A percentile compares a stretch with the other conserved stretches of the same genome.
These are phyloP conservation scores for Vigna nakashimae DNA, from an alignment of 306 rosid species.

Conservation along the genomic window DNA sequence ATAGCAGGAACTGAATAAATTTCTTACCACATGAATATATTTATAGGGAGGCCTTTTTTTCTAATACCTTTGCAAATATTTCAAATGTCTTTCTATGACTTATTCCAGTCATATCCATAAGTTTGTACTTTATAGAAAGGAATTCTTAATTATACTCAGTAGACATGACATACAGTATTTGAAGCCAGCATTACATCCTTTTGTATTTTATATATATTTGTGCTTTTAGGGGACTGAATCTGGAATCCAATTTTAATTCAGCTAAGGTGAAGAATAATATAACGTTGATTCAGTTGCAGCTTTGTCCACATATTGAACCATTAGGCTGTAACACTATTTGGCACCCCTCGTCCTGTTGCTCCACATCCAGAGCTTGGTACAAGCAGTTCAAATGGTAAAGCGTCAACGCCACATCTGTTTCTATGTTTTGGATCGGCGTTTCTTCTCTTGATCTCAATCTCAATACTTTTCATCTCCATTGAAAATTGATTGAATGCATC, in stretches of 20 bases:
- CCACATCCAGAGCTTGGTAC: conserved; percentile 54
- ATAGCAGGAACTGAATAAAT: neutral
- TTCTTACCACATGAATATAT: neutral
- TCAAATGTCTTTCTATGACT: neutral
- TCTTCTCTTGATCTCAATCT: conserved; percentile 50
- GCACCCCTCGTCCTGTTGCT: conserved; percentile 58
- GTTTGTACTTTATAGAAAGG: neutral
- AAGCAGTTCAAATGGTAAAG: conserved; percentile 50
- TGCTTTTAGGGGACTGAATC: neutral
- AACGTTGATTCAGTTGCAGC: conserved; percentile 9
- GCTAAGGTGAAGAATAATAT: neutral
- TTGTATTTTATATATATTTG: neutral
- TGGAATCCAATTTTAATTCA: conserved; percentile 9
- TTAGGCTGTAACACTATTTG: conserved; percentile 53
- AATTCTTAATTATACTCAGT: conserved; percentile 4
- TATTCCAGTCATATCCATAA: neutral
- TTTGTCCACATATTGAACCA: neutral
- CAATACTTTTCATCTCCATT: conserved; percentile 50
- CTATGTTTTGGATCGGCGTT: conserved; percentile 47
- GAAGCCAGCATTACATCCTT: neutral
- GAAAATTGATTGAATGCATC: conserved; percentile 50
- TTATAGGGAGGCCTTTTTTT: neutral
- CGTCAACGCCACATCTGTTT: conserved; percentile 49
- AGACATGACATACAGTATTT: conserved; percentile 10
- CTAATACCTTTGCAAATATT: neutral